Evolutionary conservation across 2,329 filamentous ascomycete genomes (phyloP).

Genomic region (Juglanconis oblonga): DNA sequence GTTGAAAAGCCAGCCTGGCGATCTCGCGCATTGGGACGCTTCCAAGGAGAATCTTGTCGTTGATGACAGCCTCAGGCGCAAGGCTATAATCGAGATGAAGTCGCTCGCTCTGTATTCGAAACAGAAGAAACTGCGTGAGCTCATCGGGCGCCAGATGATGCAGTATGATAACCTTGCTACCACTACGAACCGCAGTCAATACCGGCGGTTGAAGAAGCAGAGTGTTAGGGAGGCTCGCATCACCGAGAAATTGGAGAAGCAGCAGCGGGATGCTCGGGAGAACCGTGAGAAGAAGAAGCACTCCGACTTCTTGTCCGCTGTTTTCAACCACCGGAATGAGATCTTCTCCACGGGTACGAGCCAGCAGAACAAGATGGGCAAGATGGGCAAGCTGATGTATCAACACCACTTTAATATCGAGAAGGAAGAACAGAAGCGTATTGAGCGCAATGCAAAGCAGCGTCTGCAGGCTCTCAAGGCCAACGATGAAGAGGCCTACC

Average conservation of each 20-base stretch:
- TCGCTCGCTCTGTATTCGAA: constrained; percentile 83
- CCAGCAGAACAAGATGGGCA: constrained; percentile 74
- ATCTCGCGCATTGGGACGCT: constrained; percentile 83
- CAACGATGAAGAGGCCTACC: constrained; percentile 98
- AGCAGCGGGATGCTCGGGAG: constrained; percentile 94
- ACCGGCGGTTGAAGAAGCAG: constrained; percentile 96
- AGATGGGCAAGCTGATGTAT: constrained; percentile 86
- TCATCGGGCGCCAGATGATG: constrained; percentile 87
- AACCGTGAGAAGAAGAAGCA: constrained; percentile 98
- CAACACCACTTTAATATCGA: constrained; percentile 93
- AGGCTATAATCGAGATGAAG: constrained; percentile 94
- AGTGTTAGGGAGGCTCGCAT: constrained; percentile 92
- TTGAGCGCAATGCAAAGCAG: constrained; percentile 97
- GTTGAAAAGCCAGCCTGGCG: constrained; percentile 78
- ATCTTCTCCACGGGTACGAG: constrained; percentile 65
- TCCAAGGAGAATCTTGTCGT: constrained; percentile 64
- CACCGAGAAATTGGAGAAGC: constrained; percentile 98
- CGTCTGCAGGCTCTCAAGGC: constrained; percentile 98
- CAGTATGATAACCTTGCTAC: constrained; percentile 95
- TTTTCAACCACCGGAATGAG: constrained; percentile 77
- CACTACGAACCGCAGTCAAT: constrained; percentile 89
- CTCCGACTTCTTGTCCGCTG: constrained; percentile 82
- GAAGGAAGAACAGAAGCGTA: constrained; percentile 97
- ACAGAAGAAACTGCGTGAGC: constrained; percentile 80
- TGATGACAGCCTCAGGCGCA: constrained; percentile 81